phyloP scores from a whole-genome alignment of 768 basidiomycete species.

The Leucocoprinus sp. region DNA sequence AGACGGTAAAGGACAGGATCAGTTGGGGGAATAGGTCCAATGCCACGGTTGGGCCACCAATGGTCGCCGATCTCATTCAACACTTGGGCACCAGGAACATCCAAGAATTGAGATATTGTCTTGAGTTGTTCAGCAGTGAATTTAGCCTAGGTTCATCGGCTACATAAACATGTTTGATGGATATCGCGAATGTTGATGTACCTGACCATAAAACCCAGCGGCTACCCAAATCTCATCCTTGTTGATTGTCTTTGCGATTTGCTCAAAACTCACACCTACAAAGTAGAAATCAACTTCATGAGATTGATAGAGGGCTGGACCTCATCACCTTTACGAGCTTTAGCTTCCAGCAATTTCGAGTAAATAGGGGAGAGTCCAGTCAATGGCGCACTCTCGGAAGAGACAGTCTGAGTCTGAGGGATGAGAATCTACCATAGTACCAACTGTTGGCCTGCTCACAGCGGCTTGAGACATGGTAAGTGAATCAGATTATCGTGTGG shows the following conservation, averaged over 20 bases:
- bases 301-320: background rate
- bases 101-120: slow-evolving; percentile 43
- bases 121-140: slow-evolving; percentile 50
- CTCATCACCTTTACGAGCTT: slow-evolving; percentile 50
- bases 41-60: slow-evolving; percentile 71
- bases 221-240: slow-evolving; percentile 81
- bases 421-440: background rate
- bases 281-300: background rate
- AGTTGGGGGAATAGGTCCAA: slow-evolving; percentile 63
- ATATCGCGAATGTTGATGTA: slow-evolving; percentile 18
- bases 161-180: background rate
- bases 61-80: slow-evolving; percentile 44
- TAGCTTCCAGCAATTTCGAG: slow-evolving; percentile 50
- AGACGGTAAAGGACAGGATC: slow-evolving; percentile 79
- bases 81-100: slow-evolving; percentile 30
- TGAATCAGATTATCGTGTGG: background rate
- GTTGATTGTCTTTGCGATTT: slow-evolving; percentile 55
- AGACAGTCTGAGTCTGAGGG: slow-evolving; percentile 26
- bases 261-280: slow-evolving; percentile 60
- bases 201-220: slow-evolving; percentile 76
- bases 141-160: slow-evolving; percentile 59
- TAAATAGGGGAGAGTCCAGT: slow-evolving; percentile 45
- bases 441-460: background rate
- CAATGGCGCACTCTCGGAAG: slow-evolving; percentile 35
- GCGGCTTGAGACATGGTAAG: slow-evolving; percentile 11